Conservation (phyloP, 2,329 filamentous ascomycete species). For the Endoconidiophora polonica region DNA sequence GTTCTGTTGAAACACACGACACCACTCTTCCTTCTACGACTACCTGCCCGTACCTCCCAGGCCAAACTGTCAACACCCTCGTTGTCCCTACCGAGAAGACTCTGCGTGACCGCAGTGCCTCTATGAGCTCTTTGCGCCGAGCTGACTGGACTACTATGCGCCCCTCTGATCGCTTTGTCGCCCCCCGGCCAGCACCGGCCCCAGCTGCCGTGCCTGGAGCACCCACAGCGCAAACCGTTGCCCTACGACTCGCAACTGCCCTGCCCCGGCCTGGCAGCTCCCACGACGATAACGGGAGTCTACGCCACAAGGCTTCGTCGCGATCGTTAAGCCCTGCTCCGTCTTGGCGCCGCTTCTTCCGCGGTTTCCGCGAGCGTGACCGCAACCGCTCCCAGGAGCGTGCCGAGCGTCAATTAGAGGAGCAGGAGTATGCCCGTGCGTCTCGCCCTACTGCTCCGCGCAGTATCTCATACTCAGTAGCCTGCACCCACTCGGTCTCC, state of each 20-base stretch:
- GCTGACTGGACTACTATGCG: constrained; percentile 58
- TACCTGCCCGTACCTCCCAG: constrained; percentile 69
- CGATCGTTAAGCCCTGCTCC: constrained; percentile 33
- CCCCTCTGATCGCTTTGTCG: constrained; percentile 57
- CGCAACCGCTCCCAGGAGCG: constrained; percentile 20
- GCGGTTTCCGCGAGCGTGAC: constrained; percentile 21
- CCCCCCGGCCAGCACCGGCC: constrained; percentile 41
- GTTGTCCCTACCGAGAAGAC: constrained; percentile 58
- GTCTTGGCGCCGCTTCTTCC: constrained; percentile 35
- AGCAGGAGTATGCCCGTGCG: neutral
- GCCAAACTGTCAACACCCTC: constrained; percentile 72
- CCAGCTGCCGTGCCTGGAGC: constrained; percentile 18
- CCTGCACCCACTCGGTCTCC: neutral
- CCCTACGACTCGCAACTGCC: constrained; percentile 3
- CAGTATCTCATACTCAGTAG: constrained; percentile 4
- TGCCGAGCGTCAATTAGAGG: constrained; percentile 14
- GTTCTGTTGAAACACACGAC: constrained; percentile 61
- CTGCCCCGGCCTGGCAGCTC: neutral
- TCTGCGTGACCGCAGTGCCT: constrained; percentile 44
- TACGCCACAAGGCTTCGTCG: constrained; percentile 25
- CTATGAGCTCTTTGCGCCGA: constrained; percentile 40
- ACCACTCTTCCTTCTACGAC: constrained; percentile 56
- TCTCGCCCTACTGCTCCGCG: constrained; percentile 1
- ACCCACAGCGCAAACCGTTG: constrained; percentile 5
- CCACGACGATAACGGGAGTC: neutral